Base-by-base conservation (phyloP, 2,329 filamentous ascomycete genomes). In the Sporothrix pseudoabietina region DNA sequence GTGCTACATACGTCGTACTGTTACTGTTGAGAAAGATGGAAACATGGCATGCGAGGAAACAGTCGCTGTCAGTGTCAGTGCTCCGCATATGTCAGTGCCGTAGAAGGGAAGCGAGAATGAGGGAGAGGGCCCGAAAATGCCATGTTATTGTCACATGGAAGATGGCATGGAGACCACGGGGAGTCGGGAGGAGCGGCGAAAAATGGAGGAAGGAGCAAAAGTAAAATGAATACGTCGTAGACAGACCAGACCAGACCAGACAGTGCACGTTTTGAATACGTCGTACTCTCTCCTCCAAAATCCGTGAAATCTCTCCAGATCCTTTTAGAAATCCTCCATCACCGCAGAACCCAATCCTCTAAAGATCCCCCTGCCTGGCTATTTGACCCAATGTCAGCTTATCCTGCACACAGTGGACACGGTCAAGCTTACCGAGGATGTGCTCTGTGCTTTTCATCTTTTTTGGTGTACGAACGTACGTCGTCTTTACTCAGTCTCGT, bases 301-400 rank as follows among this genome's bases (percentile, higher is more conserved):
- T 9, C 35, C 57, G 7, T 41, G 7, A n/a, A 63, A 4, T 39
- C 32, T 55, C 57, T 39, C 5, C 16, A 49, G 44, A 49, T 49
- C 44, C 44, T 49, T 16, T 49, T 16, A 49, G 32, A 22, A 22
- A 32, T 41, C 57, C 10, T 3, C 9, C 22, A 30, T 10, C 10
- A 4, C 52, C 16, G 9, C 52, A 55, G 10, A 39, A 32, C 57
- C 32, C n/a, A 9, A 61, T 61, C 57, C 57, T 63, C 57, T 63
- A 32, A 41, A 63, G 32, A 63, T 63, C 57, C 32, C 41, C 57
- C 8, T 22, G 57, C 55, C 14, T 63, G 57, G 32, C 41, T 22
- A 63, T 63, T 41, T 41, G 57, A 41, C 57, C 16, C 16, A 41
- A 63, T 63, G 57, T 41, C 16, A 41, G 57, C 57, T 63, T 63